These are phyloP conservation scores for Naganishia vishniacii DNA, from an alignment of 768 basidiomycete genomes.

Conservation along the genomic window DNA sequence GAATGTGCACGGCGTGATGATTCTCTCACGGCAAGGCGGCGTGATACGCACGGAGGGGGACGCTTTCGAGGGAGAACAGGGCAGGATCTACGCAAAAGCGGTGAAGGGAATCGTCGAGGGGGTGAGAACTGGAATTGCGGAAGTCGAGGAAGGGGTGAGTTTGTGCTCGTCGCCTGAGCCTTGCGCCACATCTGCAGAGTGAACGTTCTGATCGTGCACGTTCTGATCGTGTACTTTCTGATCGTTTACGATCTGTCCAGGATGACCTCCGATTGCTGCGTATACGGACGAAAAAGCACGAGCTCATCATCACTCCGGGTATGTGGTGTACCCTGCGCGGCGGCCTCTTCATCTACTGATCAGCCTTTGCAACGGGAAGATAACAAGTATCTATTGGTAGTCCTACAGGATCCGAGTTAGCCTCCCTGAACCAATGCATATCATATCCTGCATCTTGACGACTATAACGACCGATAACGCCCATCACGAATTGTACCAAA, in stretches of 20 bases:
- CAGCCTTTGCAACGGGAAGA: slow-evolving; percentile 56
- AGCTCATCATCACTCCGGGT: slow-evolving; percentile 93
- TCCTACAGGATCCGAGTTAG: slow-evolving; percentile 44
- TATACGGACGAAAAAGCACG: slow-evolving; percentile 83
- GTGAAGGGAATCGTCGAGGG: slow-evolving; percentile 63
- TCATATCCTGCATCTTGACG: not conserved
- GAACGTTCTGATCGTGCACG: too few species aligned
- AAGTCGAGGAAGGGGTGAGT: slow-evolving; percentile 62
- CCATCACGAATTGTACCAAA: slow-evolving; percentile 1
- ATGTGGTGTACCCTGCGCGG: slow-evolving; percentile 36
- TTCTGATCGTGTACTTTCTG: too few species aligned
- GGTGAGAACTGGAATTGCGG: slow-evolving; percentile 72
- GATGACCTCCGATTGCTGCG: slow-evolving; percentile 83
- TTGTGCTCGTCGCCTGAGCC: not conserved
- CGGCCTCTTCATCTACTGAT: not conserved
- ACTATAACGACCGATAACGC: slow-evolving; percentile 13
- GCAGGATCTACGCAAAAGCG: slow-evolving; percentile 40
- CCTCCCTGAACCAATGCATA: too few species aligned
- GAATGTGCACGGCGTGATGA: slow-evolving; percentile 78
- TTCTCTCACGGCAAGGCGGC: slow-evolving; percentile 59
- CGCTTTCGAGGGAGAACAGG: slow-evolving; percentile 45
- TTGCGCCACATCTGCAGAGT: too few species aligned
- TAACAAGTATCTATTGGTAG: slow-evolving; percentile 69
- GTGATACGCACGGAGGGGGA: slow-evolving; percentile 66
- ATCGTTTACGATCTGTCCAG: too few species aligned